Base-by-base conservation (phyloP, 805 yeast species). In the Candida koratica region DNA sequence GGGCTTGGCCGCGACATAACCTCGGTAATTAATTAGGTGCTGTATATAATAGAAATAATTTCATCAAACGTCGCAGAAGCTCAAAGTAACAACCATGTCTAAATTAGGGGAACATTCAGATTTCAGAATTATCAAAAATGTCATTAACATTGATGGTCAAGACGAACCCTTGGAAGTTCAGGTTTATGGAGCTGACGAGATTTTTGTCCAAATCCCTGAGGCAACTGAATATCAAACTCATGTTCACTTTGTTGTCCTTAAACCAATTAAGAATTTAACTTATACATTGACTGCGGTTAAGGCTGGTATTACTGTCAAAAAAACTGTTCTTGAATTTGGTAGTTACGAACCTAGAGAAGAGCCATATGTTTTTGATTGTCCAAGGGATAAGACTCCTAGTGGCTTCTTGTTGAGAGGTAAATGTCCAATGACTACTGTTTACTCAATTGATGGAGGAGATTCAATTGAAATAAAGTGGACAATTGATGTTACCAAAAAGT, bases 351-450 rank as follows among this genome's bases (percentile, higher is more conserved):
- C 68, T 14, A 47, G 56, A 7, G 68, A 62, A 1, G 63, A 61
- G 37, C 46, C 52, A 1, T 56, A 61, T 44, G n/a, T 45, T 13
- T 52, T 53, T 33, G 45, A 48, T 5, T 61, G 61, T 41, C 58
- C 54, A 7, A 55, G 52, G 35, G 69, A 65, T 39, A 47, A 48
- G 5, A 57, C 69, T 25, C 71, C 71, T 6, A 55, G 57, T 38
- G 70, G 71, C 14, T 64, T 55, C 47, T 48, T 64, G 25, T 43
- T 59, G 30, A 61, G 69, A 48, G 70, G 67, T 6, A 39, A 41
- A 22, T 58, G 49, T 46, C 47, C 53, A 9, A 58, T 62, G 36
- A 47, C 46, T 5, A 57, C 63, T 17, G 58, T 61, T 7, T 66
- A 65, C 50, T 49, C 37, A 34, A 54, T 60, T n/a, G 58, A 49